A percentile compares a stretch with the other conserved stretches of the same genome.
phyloP scores from a whole-genome alignment of 148 eudicot species.

The Agrostemma githago region DNA sequence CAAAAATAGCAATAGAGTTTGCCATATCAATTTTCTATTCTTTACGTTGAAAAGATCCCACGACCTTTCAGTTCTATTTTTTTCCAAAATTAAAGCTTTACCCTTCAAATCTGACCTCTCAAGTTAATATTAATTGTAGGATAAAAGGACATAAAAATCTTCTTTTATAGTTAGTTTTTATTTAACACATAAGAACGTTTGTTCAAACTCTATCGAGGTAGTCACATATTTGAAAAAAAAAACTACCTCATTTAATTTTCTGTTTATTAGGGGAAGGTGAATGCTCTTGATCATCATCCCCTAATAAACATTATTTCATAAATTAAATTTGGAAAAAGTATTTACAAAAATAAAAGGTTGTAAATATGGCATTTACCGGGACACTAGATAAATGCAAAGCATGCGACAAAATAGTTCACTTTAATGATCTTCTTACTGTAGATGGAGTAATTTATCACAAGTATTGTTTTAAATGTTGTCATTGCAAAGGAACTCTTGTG shows the following conservation, averaged over 20 bases:
- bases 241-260: slow-evolving; percentile 18
- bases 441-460: slow-evolving; percentile 87
- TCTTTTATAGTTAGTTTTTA: slow-evolving; percentile 14
- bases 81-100: slow-evolving; percentile 30
- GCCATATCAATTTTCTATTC: not conserved
- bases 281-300: not conserved
- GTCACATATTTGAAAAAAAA: not conserved
- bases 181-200: slow-evolving; percentile 16
- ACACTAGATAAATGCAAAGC: slow-evolving; percentile 96
- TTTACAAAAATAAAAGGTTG: not conserved
- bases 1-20: not conserved
- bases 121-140: not conserved
- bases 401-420: slow-evolving; percentile 90
- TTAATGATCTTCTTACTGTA: slow-evolving; percentile 73
- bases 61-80: slow-evolving; percentile 9
- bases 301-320: not conserved
- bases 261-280: slow-evolving; percentile 6
- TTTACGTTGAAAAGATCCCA: slow-evolving; percentile 19
- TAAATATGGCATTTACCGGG: slow-evolving; percentile 81
- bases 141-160: not conserved
- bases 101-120: slow-evolving; percentile 27
- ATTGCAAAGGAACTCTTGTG: slow-evolving; percentile 95
- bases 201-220: slow-evolving; percentile 15
- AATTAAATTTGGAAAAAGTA: too few relatives aligned
- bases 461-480: slow-evolving; percentile 88